These are phyloP conservation scores for Ophioceras dolichostomum DNA, from an alignment of 2,329 filamentous ascomycete species.

Conservation along the genomic window DNA sequence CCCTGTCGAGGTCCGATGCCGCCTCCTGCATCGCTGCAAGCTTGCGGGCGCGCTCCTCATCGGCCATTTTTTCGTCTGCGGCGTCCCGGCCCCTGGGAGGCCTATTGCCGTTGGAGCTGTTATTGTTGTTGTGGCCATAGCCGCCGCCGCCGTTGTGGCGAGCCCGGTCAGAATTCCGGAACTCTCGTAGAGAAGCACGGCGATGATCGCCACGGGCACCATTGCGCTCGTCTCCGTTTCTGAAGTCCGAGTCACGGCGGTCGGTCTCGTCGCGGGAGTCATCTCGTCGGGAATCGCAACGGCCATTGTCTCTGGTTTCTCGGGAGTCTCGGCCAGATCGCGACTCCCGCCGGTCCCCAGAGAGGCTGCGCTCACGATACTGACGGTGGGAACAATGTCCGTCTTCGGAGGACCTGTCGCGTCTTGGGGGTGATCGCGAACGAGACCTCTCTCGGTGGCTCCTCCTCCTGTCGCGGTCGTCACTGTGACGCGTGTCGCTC, in stretches of 20 bases:
- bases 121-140: neutral
- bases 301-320: too few species aligned
- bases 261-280: too few species aligned
- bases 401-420: too few species aligned
- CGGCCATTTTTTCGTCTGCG: slow-evolving; percentile 10
- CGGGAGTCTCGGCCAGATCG: too few species aligned
- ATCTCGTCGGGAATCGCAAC: too few species aligned
- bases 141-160: slow-evolving; percentile 1
- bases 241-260: neutral
- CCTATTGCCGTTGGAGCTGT: neutral
- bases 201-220: neutral
- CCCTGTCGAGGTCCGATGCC: slow-evolving; percentile 56
- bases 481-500: too few species aligned
- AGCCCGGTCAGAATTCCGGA: neutral
- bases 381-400: too few species aligned
- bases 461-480: too few species aligned
- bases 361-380: too few species aligned
- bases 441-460: too few species aligned
- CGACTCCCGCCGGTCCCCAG: too few species aligned
- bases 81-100: neutral
- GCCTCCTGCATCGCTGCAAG: slow-evolving; percentile 63
- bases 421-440: too few species aligned
- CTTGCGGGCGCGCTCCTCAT: slow-evolving; percentile 51
- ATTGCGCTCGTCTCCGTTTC: neutral
- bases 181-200: neutral